Base-by-base conservation (phyloP, 1,284 basidiomycete genomes). In the Sporisorium exsertum region DNA sequence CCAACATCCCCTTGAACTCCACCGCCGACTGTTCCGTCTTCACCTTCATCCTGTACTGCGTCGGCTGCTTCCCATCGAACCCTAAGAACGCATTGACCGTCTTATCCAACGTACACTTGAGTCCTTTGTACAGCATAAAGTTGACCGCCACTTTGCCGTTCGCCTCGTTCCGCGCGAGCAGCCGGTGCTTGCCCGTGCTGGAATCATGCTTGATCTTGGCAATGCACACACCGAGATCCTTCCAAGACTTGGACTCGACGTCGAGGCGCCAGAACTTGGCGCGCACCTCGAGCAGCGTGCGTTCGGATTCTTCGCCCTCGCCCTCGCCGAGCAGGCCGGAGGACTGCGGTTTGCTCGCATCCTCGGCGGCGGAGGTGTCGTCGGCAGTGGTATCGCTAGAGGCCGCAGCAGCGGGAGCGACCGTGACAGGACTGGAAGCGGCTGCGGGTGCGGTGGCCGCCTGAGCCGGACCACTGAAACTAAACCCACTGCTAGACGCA, bases 251-350 rank as follows among this genome's bases (percentile, higher is more conserved):
- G 22, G 72, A 64, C 5, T 45, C 61, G 4, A 50, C 40, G 54
- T 78, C 78, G 13, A 84, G 62, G 22, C 73, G 69, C 82, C 82
- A 84, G 54, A 84, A 64, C 55, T 84, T 84, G 54, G 72, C 71
- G 2, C 82, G 78, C 2, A 68, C 77, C 35, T 80, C 75, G 45
- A 72, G 59, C 7, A 72, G 47, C 12, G 77, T 78, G 5, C 47
- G 52, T 55, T 84, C 82, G 24, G 64, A 72, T 40, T 84, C 81
- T 55, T 84, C 82, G 18, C 82, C 82, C 47, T 84, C 74, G 46
- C 82, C 82, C 24, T 74, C 66, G 37, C 79, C 77, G 9, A 79
- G 65, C 24, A 77, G 60, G 32, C 71, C 75, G 12, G 62, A 66
- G 2, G 66, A 60, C 12, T 59, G 51, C 10, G 60, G 24, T 32